These are phyloP conservation scores for Trichosporon ovoides DNA, from an alignment of 1,284 basidiomycete species.

Conservation along the genomic window DNA sequence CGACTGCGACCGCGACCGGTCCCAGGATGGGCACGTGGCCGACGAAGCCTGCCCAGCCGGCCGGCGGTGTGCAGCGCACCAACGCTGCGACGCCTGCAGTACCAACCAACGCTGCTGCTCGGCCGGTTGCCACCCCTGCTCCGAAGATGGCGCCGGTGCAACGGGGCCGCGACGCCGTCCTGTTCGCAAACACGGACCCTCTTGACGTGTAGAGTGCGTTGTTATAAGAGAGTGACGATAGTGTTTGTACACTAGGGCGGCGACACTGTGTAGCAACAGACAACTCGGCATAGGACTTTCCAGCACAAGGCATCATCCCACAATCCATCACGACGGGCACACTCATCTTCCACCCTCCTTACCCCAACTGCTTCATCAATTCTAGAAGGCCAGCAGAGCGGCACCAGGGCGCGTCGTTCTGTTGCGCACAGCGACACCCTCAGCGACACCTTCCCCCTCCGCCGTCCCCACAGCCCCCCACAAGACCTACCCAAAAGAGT, in stretches of 20 bases:
- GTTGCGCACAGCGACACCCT: not conserved
- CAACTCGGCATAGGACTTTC: not conserved
- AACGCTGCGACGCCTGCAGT: constrained; percentile 9
- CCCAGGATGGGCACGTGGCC: constrained; percentile 28
- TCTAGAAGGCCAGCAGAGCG: too few relatives aligned
- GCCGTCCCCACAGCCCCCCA: too few relatives aligned
- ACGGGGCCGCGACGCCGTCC: constrained; percentile 40
- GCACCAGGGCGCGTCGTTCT: too few relatives aligned
- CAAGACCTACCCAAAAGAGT: not conserved
- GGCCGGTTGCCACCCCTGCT: constrained; percentile 6
- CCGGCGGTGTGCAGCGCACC: constrained; percentile 2
- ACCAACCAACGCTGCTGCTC: constrained; percentile 23
- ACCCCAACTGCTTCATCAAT: too few relatives aligned
- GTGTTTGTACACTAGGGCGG: not conserved
- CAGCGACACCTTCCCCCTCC: not conserved
- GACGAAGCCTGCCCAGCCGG: not conserved
- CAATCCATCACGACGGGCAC: not conserved
- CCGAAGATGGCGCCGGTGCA: constrained; percentile 26
- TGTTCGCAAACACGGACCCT: constrained; percentile 32
- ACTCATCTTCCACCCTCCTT: not conserved
- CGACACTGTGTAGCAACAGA: constrained; percentile 3
- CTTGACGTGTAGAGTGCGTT: constrained; percentile 18
- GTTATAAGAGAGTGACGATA: not conserved
- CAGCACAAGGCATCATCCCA: too few relatives aligned
- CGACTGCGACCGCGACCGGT: constrained; percentile 9